These are phyloP conservation scores for Fusarium abutilonis DNA, from an alignment of 2,329 filamentous ascomycete genomes.

Conservation along the genomic window DNA sequence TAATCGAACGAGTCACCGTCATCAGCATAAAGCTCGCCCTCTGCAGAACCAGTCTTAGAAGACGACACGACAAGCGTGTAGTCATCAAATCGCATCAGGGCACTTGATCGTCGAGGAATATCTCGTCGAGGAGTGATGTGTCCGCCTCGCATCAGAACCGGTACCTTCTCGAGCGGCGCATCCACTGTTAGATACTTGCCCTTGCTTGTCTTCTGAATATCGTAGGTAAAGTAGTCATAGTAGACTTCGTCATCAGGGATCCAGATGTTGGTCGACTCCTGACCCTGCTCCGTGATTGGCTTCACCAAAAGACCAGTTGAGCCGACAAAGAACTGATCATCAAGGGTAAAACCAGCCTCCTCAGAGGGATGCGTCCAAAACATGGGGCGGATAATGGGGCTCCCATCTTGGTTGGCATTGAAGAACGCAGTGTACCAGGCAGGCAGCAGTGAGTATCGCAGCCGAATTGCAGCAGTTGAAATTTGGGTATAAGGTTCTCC, in stretches of 20 bases:
- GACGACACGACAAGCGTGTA: constrained; percentile 86
- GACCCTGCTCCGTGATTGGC: constrained; percentile 83
- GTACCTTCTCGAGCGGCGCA: constrained; percentile 86
- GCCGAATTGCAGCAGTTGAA: constrained; percentile 84
- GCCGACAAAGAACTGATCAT: constrained; percentile 93
- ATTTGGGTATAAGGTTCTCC: constrained; percentile 87
- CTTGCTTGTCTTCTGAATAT: constrained; percentile 73
- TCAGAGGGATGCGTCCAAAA: constrained; percentile 91
- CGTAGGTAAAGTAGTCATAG: constrained; percentile 95
- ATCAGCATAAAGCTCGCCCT: constrained; percentile 88
- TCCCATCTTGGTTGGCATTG: constrained; percentile 82
- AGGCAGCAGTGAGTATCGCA: constrained; percentile 89
- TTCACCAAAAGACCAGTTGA: constrained; percentile 91
- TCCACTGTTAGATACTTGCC: constrained; percentile 75
- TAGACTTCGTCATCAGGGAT: constrained; percentile 90
- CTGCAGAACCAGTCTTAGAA: constrained; percentile 68
- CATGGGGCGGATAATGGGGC: constrained; percentile 89
- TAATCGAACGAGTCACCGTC: constrained; percentile 95
- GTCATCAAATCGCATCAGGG: constrained; percentile 92
- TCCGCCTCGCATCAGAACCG: constrained; percentile 90
- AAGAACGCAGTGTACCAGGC: constrained; percentile 98
- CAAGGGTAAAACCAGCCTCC: constrained; percentile 85
- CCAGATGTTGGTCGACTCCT: constrained; percentile 79
- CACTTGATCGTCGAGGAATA: constrained; percentile 82
- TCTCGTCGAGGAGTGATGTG: constrained; percentile 93